Conservation (phyloP, 1,284 basidiomycete genomes). For the Tilletia setariae region DNA sequence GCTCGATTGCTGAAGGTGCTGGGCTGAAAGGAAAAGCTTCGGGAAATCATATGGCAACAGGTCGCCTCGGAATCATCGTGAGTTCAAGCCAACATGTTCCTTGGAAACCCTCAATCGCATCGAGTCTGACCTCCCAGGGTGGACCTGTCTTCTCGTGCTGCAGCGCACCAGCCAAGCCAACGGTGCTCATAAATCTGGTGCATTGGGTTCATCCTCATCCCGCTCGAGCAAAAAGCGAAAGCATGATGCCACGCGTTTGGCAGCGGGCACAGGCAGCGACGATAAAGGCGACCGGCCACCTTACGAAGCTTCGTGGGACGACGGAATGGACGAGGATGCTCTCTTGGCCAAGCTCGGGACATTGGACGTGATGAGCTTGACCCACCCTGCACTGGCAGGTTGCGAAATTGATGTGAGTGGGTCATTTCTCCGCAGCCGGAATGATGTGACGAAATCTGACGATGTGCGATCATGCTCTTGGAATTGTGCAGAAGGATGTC, state of each 20-base stretch:
- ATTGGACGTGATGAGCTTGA: constrained; percentile 5
- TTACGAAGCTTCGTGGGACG: neutral
- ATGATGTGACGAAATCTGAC: too few relatives aligned
- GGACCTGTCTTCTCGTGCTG: neutral
- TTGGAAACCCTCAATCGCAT: neutral
- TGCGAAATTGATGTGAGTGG: constrained; percentile 11
- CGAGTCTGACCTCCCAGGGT: neutral
- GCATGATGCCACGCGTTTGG: neutral
- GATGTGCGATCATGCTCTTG: neutral
- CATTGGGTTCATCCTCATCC: neutral
- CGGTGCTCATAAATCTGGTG: neutral
- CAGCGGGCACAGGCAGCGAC: neutral
- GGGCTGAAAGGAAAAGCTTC: neutral
- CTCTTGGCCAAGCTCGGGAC: neutral
- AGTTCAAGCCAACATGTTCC: neutral
- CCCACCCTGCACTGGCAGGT: neutral
- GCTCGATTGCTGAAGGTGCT: neutral
- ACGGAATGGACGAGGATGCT: constrained; percentile 7
- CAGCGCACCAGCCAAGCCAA: neutral
- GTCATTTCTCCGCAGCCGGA: neutral
- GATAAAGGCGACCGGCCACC: neutral
- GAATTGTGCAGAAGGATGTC: constrained; percentile 62
- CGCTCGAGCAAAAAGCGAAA: constrained; percentile 7
- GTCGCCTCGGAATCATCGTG: neutral
- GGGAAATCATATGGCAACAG: neutral